Evolutionary conservation across 805 yeast species (phyloP).

Genomic region (Candida easanensis): DNA sequence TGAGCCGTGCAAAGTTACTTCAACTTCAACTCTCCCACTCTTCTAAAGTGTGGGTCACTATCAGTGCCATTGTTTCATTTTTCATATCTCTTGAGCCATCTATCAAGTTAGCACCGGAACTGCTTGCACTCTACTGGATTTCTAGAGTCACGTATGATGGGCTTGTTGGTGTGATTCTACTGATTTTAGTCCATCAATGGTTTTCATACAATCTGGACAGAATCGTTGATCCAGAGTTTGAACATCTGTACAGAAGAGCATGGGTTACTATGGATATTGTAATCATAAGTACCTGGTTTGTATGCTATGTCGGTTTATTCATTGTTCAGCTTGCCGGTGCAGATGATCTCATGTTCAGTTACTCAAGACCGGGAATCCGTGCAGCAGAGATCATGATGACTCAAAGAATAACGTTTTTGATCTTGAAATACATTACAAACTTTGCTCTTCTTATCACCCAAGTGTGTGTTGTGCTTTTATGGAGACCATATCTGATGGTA

Average conservation of each 20-base stretch:
- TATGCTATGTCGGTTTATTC: background rate
- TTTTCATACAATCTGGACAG: background rate
- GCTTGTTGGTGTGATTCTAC: background rate
- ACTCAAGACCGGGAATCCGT: background rate
- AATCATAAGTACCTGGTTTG: background rate
- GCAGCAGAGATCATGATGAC: background rate
- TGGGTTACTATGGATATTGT: background rate
- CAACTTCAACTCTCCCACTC: background rate
- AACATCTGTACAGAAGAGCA: background rate
- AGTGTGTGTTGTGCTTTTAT: background rate
- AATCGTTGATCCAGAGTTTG: background rate
- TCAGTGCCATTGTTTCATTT: background rate
- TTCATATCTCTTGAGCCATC: background rate
- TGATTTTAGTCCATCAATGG: background rate
- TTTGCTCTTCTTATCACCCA: background rate
- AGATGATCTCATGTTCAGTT: background rate
- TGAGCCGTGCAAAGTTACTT: background rate
- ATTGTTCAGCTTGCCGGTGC: background rate
- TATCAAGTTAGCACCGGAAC: background rate
- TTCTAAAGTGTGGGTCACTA: background rate
- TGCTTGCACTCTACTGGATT: background rate
- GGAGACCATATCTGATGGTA: background rate
- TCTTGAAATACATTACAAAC: background rate
- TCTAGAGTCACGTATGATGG: background rate
- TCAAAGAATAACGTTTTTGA: background rate